Base-by-base conservation (phyloP, 1,284 basidiomycete genomes). In the Austroboletus niveus region DNA sequence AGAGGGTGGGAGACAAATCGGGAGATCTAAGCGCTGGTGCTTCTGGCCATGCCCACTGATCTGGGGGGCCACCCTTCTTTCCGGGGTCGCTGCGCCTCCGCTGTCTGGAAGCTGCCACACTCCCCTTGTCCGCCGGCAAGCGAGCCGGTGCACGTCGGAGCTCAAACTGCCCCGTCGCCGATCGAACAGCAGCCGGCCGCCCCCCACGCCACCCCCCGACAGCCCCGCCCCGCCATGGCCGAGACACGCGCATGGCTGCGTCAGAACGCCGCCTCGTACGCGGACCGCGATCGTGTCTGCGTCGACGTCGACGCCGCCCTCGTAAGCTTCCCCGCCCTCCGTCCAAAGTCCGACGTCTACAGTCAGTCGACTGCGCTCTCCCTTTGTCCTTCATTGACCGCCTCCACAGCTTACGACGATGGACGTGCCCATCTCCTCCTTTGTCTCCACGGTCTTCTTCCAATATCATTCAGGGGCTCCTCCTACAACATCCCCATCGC, bases 401-500 rank as follows among this genome's bases (percentile, higher is more conserved):
- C 39, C 11, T 31, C 41, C 43, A 42, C 57, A 94, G 92, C 90
- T 1, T 95, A 91, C 74, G 94, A 99, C 71, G 94, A 98, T 60
- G 96, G 96, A 30, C 84, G 95, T 36, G 88, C 92, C 0, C 91
- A 94, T 62, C 79, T 98, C 8, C 80, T 99, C 14, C 82, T 99
- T 52, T 93, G 89, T 53, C 62, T 98, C 2, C 89, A 95, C 61
- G 97, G 97, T 10, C 85, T 98, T 1, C 76, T 99, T 0, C 95
- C 94, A 2, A 95, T 99, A 58, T 69, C 79, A 0, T 98, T 85
- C 72, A 82, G 87, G 47, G 75, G 77, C 5, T 74, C 82, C 0
- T 80, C 87, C 1, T 99, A 99, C 76, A 92, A 99, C 69, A 98
- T 99, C 60, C 96, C 97, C 3, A 72, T 99, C 61, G 83, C 90